Base-by-base conservation (phyloP, 192 early-diverging fungal species). In the Entomortierella beljakovae region DNA sequence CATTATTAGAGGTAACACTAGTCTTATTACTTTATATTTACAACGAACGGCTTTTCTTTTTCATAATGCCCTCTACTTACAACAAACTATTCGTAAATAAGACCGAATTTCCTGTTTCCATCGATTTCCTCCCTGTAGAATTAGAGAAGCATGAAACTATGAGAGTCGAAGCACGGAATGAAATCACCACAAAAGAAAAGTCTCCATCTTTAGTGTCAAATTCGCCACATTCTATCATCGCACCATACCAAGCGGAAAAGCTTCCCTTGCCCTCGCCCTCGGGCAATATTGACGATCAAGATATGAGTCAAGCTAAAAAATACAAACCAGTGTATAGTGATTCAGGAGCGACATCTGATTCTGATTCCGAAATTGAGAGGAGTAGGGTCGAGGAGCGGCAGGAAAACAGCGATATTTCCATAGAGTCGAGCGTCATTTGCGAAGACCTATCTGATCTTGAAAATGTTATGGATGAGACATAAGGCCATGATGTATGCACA, bases 1-100 rank as follows among this genome's bases (percentile, higher is more conserved):
- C 75, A 7, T 49, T 79, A 25, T 48, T 79, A 9, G 75, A 79
- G 75, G 75, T 70, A 59, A 63, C 16, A 16, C 10, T 46, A n/a
- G 23, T 6, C 28, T 28, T 28, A 18, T 53, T 6, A 6, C 13
- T 26, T 53, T 53, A 28, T 11, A 43, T 8, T 43, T 18, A 8
- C 42, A 8, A 11, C 42, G 18, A 11, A 18, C 10, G 18, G 8
- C 42, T 43, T 43, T 43, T 8, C 18, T 8, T 43, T 18, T 18
- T 43, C 42, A n/a, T n/a, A n/a, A n/a, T n/a, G n/a, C 43, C 43
- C 15, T 20, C 15, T 46, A 46, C 43, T 10, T 46, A 20, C 3
- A 10, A 4, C n/a, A 40, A 13, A 40, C 7, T 40, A 46, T 20
- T 16, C 43, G 26, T 38, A n/a, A 25, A n/a, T 8, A 18, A 49